These are phyloP conservation scores for Tephrocybe sp. DNA, from an alignment of 768 basidiomycete species.

Conservation along the genomic window DNA sequence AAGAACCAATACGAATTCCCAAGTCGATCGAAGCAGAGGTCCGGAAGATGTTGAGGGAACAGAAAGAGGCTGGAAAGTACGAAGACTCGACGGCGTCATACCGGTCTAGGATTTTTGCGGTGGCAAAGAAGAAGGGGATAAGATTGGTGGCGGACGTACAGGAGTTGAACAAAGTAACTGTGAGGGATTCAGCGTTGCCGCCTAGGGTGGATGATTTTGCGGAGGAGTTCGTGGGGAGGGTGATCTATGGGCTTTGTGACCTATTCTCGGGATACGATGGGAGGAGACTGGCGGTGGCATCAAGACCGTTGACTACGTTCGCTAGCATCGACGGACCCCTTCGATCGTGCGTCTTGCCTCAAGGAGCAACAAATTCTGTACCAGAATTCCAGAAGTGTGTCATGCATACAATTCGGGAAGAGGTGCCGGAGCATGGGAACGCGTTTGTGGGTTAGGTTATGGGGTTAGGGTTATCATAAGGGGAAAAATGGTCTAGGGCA, in stretches of 20 bases:
- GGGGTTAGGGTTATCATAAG: too few relatives aligned
- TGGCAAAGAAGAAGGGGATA: not conserved
- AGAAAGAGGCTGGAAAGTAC: conserved; percentile 20
- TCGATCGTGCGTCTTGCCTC: too few relatives aligned
- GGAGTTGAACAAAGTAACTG: not conserved
- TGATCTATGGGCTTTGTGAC: conserved; percentile 7
- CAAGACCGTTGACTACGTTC: too few relatives aligned
- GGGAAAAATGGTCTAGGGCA: too few relatives aligned
- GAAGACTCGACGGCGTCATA: conserved; percentile 12
- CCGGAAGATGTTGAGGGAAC: conserved; percentile 16
- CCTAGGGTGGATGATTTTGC: conserved; percentile 11
- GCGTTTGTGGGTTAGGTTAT: too few relatives aligned
- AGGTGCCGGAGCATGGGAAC: too few relatives aligned
- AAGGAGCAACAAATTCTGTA: too few relatives aligned
- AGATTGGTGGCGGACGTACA: not conserved
- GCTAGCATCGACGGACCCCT: too few relatives aligned
- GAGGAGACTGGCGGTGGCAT: too few relatives aligned
- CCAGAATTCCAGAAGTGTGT: too few relatives aligned
- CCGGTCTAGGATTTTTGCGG: not conserved
- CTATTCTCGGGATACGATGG: too few relatives aligned
- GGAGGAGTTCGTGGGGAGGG: conserved; percentile 2
- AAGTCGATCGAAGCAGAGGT: conserved; percentile 22
- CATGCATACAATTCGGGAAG: too few relatives aligned
- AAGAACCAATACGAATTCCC: conserved; percentile 24
- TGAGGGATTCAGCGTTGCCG: conserved; percentile 1